Evolutionary conservation across 2,329 filamentous ascomycete species (phyloP).

Genomic region (Colletotrichum sp.): DNA sequence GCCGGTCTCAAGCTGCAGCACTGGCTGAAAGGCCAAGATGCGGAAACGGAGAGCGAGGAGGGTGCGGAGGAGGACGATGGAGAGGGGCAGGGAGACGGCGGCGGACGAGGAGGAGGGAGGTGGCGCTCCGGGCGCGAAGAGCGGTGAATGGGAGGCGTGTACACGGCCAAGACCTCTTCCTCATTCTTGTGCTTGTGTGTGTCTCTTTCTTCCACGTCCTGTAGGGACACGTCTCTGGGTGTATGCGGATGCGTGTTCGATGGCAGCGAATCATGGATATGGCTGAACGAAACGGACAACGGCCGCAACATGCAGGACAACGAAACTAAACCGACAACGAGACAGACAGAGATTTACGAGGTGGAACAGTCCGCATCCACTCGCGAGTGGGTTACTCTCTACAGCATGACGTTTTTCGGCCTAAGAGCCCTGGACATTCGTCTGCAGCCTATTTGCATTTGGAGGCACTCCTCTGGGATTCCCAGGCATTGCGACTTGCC

Average conservation of each 20-base stretch:
- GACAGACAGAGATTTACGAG: background rate
- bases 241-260: background rate
- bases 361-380: background rate
- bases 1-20: constrained; percentile 43
- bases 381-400: background rate
- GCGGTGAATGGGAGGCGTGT: constrained; percentile 3
- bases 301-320: background rate
- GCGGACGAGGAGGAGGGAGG: background rate
- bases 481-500: background rate
- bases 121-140: background rate
- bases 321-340: background rate
- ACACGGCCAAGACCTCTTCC: background rate
- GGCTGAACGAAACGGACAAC: background rate
- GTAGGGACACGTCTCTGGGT: constrained; percentile 3
- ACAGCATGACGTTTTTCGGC: background rate
- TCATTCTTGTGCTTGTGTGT: background rate
- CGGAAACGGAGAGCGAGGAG: background rate
- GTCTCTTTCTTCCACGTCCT: background rate
- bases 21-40: constrained; percentile 40
- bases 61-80: background rate
- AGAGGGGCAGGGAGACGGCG: background rate
- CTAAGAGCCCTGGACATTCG: background rate
- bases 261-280: background rate
- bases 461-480: background rate
- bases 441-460: background rate